These are phyloP conservation scores for Tilletia caries DNA, from an alignment of 1,284 basidiomycete species.

Conservation along the genomic window DNA sequence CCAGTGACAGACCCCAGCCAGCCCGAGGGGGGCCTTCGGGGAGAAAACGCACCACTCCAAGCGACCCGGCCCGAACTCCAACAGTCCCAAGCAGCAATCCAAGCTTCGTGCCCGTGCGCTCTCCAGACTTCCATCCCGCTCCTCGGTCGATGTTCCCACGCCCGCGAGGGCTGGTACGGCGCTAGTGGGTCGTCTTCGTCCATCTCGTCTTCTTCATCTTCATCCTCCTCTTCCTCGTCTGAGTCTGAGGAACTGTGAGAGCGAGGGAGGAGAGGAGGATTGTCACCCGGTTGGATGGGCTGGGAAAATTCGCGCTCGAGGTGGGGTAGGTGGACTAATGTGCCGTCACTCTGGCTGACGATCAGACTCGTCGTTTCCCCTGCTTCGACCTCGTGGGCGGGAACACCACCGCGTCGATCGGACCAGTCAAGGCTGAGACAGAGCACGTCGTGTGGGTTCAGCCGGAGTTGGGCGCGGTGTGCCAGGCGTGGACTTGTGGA, in stretches of 20 bases:
- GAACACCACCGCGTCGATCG: conserved; percentile 22
- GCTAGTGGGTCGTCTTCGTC: conserved; percentile 24
- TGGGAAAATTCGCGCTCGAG: conserved; percentile 13
- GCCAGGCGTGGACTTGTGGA: background rate
- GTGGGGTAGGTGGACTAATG: conserved; percentile 40
- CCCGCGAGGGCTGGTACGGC: background rate
- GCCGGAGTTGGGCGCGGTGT: background rate
- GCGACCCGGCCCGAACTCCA: conserved; percentile 62
- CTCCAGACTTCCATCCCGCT: conserved; percentile 62
- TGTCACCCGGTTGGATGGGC: no score
- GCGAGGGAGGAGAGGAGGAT: no score
- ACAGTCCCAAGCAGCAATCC: conserved; percentile 86
- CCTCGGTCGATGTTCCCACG: conserved; percentile 20
- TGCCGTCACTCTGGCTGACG: conserved; percentile 50
- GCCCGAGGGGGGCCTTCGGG: background rate
- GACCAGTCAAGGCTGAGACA: conserved; percentile 52
- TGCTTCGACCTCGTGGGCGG: background rate
- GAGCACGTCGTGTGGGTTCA: conserved; percentile 39
- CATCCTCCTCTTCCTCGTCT: conserved; percentile 7
- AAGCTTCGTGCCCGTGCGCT: conserved; percentile 91
- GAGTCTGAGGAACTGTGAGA: background rate
- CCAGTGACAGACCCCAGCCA: no score
- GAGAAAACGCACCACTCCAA: conserved; percentile 68
- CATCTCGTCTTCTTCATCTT: conserved; percentile 17
- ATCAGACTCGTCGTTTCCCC: conserved; percentile 24